Percentiles rank a stretch among this genome's conserved stretches.
phyloP scores from a whole-genome alignment of 2,329 filamentous ascomycete species.

The Coniosporium tulheliwenetii region DNA sequence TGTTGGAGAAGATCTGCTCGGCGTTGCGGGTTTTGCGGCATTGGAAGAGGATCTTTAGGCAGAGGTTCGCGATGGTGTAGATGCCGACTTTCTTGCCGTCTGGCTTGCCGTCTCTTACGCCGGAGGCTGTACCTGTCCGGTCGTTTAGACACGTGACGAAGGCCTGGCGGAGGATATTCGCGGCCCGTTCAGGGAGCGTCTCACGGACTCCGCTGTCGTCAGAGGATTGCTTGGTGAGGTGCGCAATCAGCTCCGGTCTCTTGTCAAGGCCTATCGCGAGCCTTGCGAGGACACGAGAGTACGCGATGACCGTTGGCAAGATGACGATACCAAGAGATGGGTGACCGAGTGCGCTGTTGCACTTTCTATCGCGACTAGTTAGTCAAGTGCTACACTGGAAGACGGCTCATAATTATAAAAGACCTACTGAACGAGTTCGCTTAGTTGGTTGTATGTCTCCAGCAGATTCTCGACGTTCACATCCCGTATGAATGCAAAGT shows the following conservation, averaged over 20 bases:
- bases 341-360: conserved; percentile 67
- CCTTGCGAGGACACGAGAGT: conserved; percentile 65
- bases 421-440: conserved; percentile 57
- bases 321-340: conserved; percentile 67
- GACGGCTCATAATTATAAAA: neutral
- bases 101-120: conserved; percentile 43
- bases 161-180: conserved; percentile 77
- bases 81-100: conserved; percentile 79
- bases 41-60: conserved; percentile 76
- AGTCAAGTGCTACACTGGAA: neutral
- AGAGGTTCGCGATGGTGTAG: conserved; percentile 84
- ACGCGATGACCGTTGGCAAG: conserved; percentile 66
- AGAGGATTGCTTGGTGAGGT: conserved; percentile 35
- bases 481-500: conserved; percentile 67
- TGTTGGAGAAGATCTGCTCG: conserved; percentile 79
- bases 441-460: conserved; percentile 59
- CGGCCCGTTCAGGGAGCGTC: conserved; percentile 73
- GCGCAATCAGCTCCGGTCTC: conserved; percentile 58
- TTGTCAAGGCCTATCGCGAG: conserved; percentile 75
- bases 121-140: conserved; percentile 46
- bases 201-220: conserved; percentile 52
- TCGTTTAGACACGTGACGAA: conserved; percentile 85
- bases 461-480: conserved; percentile 66
- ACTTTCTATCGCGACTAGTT: conserved; percentile 41
- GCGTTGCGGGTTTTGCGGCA: conserved; percentile 72